Base-by-base conservation (phyloP, 1,284 basidiomycete species). In the Athelia psychrophila region DNA sequence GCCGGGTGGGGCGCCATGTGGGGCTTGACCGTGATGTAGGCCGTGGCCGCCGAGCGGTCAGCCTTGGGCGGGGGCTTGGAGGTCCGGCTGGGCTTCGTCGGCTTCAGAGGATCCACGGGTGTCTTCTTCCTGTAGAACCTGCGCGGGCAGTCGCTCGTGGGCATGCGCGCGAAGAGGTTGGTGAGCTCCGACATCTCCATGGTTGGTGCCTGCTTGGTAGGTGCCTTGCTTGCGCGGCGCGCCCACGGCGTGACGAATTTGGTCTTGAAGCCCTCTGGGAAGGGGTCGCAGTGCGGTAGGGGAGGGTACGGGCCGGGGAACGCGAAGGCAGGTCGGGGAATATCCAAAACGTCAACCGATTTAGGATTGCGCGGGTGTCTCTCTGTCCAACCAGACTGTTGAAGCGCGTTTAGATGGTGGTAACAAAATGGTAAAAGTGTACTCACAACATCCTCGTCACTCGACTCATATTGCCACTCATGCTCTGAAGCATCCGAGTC, bases 261-360 rank as follows among this genome's bases (percentile, higher is more conserved):
- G 22, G 53, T 58, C 9, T 36, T 50, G 40, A 27, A 18, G 1
- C 48, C 56, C 18, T 18, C 25, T 38, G 65, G 63, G 50, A 71
- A 68, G 2, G 65, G 64, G 47, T 70, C 52, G 27, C 64, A 57
- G 1, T 54, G 8, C 42, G 59, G 61, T 2, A 48, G 3, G 1
- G 62, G 60, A 8, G 65, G 60, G 50, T 68, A 78, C 0, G 50
- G 25, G 0, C 62, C 44, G 1, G 76, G 76, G 45, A 70, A 78
- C 0, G 71, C 73, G 49, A 76, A 70, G 0, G 54, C 54, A 1
- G 75, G 65, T 1, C 59, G 49, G 1, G 47, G 19, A 13, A 47
- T n/a, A 23, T 58, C 53, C n/a, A 67, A 51, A 10, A 49, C 49
- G 3, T 54, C 51, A 16, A 23, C 44, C 8, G 44, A 4, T 4